Evolutionary conservation across 176 grass and related monocot species (phyloP), one percentile per base, ranked within the genome.

Genomic region (Lolium perenne): DNA sequence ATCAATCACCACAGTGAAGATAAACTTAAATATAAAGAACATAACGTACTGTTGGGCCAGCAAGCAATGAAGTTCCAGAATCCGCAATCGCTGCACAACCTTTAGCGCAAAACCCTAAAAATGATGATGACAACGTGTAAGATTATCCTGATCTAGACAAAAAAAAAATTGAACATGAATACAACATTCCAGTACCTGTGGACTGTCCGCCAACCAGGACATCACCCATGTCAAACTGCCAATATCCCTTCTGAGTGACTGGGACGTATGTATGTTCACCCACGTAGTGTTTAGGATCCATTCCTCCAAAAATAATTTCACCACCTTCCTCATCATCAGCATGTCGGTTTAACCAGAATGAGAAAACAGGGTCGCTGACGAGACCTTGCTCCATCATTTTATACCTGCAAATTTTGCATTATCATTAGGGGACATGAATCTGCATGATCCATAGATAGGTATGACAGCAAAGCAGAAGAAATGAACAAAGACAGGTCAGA

Each of bases 141-240:
- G 54, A 79, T 54, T 11, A 82, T 79, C 58, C 5, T 75, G 17
- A 73, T 82, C 20, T 35, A 82, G 7, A 41, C 1, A 7, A 13
- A 76, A 49, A 49, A 74, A 45, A 20, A 41, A 15, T 23, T 32
- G 63, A 66, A 55, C 51, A 77, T 18, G 25, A 69, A 79, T 7
- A 71, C 6, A 83, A 8, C 32, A 35, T 61, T 76, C 25, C 8
- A 63, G 38, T 93, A 99, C 97, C 97, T 90, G 94, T 96, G 82
- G 97, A 87, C 76, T 93, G 82, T 29, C 82, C 88, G 43, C 79
- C 92, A 88, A 99, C 51, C 32, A 99, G 85, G 50, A 99, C 86
- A 87, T 99, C 94, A 0, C 89, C 94, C 94, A 99, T 92, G 22
- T 92, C 89, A 87, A 99, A 99, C 94, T 99, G 94, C 97, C 97